Evolutionary conservation across 371 early-diverging fungal species (phyloP), one percentile per base, ranked within the genome.

Genomic region (Basidiobolus heterosporus): DNA sequence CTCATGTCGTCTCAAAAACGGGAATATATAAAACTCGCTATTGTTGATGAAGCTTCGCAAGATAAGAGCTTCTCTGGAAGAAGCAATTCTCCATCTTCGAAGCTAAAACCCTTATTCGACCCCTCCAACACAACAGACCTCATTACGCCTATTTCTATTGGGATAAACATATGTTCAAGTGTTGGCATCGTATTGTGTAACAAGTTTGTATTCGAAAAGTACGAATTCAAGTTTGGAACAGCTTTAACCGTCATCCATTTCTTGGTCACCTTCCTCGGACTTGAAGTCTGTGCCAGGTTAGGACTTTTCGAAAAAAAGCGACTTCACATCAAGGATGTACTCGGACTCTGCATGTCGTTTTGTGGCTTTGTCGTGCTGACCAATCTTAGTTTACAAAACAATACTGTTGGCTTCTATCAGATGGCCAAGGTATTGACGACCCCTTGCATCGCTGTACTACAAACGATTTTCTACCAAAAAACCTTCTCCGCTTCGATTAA

Each of bases 381-480:
- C 22, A 59, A 59, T 49, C 44, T 59, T 6, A 59, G 60, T 39
- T 54, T 59, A 39, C 54, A 53, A 45, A 35, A 56, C 47, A 59
- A 59, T 42, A 49, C 59, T 30, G 56, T 59, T 20, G 59, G 60
- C 1, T 59, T 59, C 47, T 59, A 61, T 30, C 51, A 57, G 50
- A 61, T 61, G 58, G 61, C 61, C 50, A 59, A 59, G 38, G 59
- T 59, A 1, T 24, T 59, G n/a, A 59, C 59, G 1, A 59, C 59
- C 8, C 59, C 59, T 3, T 18, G 16, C 20, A 41, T 59, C 35
- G 59, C 51, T 1, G 36, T 50, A 3, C 56, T 59, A 20, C 59
- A 59, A 36, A 21, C 41, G 17, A 1, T 59, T 20, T 59, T 44
- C 59, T 59, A 59, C 45, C 20, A 37, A 1, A 57, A 50, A 22